Evolutionary conservation across 2,329 filamentous ascomycete species (phyloP).

Genomic region (Calycina marina): DNA sequence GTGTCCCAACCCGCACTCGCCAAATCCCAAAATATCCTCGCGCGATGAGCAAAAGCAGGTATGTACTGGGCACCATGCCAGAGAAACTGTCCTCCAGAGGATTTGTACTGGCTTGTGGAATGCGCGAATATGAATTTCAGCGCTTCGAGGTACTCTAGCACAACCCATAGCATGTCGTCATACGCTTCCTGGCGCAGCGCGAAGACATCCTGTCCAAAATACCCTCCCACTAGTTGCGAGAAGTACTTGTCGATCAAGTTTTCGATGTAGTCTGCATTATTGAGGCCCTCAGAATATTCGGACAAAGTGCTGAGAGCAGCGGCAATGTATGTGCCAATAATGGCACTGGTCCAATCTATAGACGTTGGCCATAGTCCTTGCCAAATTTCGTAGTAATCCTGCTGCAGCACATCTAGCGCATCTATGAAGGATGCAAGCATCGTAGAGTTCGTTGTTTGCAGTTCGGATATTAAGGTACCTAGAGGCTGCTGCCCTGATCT

Average conservation of each 20-base stretch:
- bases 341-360: slow-evolving; percentile 90
- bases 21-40: slow-evolving; percentile 74
- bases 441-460: too few relatives aligned
- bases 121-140: slow-evolving; percentile 65
- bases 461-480: too few relatives aligned
- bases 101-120: slow-evolving; percentile 43
- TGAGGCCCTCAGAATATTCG: slow-evolving; percentile 34
- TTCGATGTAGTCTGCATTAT: slow-evolving; percentile 31
- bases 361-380: slow-evolving; percentile 69
- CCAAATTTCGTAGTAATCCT: slow-evolving; percentile 61
- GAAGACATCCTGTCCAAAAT: slow-evolving; percentile 74
- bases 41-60: slow-evolving; percentile 65
- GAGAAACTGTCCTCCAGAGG: slow-evolving; percentile 16
- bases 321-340: slow-evolving; percentile 66
- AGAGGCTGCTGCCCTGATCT: too few relatives aligned
- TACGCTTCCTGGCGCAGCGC: slow-evolving; percentile 65
- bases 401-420: slow-evolving; percentile 63
- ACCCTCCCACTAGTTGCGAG: slow-evolving; percentile 60
- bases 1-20: slow-evolving; percentile 71
- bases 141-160: slow-evolving; percentile 77
- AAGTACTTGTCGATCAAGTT: slow-evolving; percentile 79
- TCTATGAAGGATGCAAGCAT: slow-evolving; percentile 31
- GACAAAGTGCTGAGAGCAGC: slow-evolving; percentile 60
- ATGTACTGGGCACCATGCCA: slow-evolving; percentile 73
- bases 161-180: slow-evolving; percentile 93